These are phyloP conservation scores for Myochromella boudieri DNA, from an alignment of 768 basidiomycete genomes.

Conservation along the genomic window DNA sequence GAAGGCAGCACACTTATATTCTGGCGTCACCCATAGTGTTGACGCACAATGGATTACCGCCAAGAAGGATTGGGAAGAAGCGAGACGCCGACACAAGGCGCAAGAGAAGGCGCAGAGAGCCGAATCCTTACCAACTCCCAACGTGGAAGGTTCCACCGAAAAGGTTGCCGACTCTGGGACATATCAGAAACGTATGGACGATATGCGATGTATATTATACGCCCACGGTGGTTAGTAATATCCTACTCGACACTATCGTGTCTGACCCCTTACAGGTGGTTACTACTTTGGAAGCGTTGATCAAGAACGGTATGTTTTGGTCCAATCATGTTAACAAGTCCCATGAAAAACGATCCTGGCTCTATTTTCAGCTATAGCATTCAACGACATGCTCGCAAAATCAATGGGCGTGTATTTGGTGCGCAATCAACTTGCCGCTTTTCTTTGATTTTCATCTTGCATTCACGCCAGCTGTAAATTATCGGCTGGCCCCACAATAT, in stretches of 20 bases:
- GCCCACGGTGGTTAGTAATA: constrained; percentile 70
- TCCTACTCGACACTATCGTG: not conserved
- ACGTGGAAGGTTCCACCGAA: constrained; percentile 8
- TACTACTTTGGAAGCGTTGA: constrained; percentile 84
- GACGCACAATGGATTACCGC: constrained; percentile 88
- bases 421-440: too few species aligned
- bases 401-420: constrained; percentile 88
- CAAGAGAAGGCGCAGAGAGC: constrained; percentile 32
- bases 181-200: constrained; percentile 75
- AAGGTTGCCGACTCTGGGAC: constrained; percentile 27
- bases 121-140: constrained; percentile 1
- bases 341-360: constrained; percentile 4
- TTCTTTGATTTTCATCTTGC: too few species aligned
- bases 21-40: constrained; percentile 43
- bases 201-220: constrained; percentile 83
- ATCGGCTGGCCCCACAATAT: constrained; percentile 92
- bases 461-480: constrained; percentile 71
- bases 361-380: constrained; percentile 57
- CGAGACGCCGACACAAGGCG: constrained; percentile 56
- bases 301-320: constrained; percentile 59
- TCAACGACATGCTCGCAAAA: constrained; percentile 87
- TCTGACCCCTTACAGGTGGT: constrained; percentile 47
- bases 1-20: not conserved
- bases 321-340: not conserved
- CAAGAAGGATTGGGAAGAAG: constrained; percentile 79